Conservation (phyloP, 1,284 basidiomycete genomes). For the Moesziomyces sp. region DNA sequence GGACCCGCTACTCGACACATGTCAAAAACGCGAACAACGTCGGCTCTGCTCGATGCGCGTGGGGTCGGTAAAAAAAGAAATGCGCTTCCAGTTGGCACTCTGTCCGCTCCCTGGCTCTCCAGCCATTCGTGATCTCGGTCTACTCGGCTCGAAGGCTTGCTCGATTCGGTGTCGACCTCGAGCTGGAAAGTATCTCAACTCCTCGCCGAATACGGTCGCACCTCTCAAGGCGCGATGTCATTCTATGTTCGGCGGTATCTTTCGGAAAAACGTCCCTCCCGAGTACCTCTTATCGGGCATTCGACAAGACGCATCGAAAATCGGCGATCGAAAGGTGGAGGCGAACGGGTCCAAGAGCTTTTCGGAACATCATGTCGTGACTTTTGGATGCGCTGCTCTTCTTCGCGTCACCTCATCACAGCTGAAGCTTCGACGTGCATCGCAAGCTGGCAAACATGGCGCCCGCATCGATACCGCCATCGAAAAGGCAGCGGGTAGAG, state of each 20-base stretch:
- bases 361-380: constrained; percentile 4
- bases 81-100: too few relatives aligned
- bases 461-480: constrained; percentile 6
- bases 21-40: constrained; percentile 20
- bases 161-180: too few relatives aligned
- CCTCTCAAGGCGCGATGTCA: too few relatives aligned
- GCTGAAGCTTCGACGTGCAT: too few relatives aligned
- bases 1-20: constrained; percentile 45
- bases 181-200: constrained; percentile 9
- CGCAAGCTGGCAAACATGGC: background rate
- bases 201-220: background rate
- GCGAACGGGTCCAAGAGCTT: constrained; percentile 7
- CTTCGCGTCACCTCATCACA: constrained; percentile 3
- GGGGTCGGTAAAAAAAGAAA: too few relatives aligned
- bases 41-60: constrained; percentile 1
- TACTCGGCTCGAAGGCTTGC: too few relatives aligned
- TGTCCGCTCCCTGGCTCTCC: too few relatives aligned
- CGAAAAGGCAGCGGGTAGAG: constrained; percentile 21
- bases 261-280: background rate
- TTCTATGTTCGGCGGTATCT: too few relatives aligned
- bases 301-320: background rate
- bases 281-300: background rate
- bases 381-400: background rate
- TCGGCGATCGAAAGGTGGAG: constrained; percentile 26
- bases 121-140: too few relatives aligned